Percentiles rank a stretch among this genome's conserved stretches.
phyloP scores from a whole-genome alignment of 306 rosid genomes.

The Quillaja saponaria region DNA sequence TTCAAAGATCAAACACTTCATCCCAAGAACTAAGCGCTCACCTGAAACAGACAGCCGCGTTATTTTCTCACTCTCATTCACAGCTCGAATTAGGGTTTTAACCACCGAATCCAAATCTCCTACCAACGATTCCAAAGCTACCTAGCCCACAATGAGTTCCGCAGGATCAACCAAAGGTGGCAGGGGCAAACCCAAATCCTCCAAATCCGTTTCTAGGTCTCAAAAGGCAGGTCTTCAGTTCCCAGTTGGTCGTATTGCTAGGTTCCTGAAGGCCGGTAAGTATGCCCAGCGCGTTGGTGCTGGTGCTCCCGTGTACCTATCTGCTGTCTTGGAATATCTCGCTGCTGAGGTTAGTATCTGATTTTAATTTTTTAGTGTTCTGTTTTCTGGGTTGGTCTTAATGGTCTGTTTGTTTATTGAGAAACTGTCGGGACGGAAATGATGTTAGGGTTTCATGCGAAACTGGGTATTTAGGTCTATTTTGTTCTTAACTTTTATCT shows the following conservation, averaged over 20 bases:
- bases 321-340: conserved; percentile 36
- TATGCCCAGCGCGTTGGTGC: conserved; percentile 38
- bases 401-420: background rate
- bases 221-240: conserved; percentile 38
- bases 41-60: too few species aligned
- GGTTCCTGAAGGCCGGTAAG: conserved; percentile 33
- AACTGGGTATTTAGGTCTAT: background rate
- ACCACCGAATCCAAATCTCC: background rate
- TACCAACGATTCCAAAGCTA: background rate
- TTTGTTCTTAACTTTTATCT: background rate
- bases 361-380: background rate
- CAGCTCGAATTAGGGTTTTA: background rate
- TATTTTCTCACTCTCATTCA: background rate
- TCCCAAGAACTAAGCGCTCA: too few species aligned
- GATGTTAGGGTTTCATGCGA: background rate
- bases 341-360: conserved; percentile 31
- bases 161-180: conserved; percentile 32
- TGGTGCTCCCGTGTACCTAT: conserved; percentile 32
- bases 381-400: background rate
- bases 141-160: conserved; percentile 11
- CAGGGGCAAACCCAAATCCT: conserved; percentile 32
- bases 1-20: background rate
- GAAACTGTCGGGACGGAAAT: background rate
- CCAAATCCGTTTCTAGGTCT: conserved; percentile 37
- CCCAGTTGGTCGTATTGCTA: conserved; percentile 38